These are phyloP conservation scores for Apiospora phragmitis DNA, from an alignment of 2,329 filamentous ascomycete genomes.

Conservation along the genomic window DNA sequence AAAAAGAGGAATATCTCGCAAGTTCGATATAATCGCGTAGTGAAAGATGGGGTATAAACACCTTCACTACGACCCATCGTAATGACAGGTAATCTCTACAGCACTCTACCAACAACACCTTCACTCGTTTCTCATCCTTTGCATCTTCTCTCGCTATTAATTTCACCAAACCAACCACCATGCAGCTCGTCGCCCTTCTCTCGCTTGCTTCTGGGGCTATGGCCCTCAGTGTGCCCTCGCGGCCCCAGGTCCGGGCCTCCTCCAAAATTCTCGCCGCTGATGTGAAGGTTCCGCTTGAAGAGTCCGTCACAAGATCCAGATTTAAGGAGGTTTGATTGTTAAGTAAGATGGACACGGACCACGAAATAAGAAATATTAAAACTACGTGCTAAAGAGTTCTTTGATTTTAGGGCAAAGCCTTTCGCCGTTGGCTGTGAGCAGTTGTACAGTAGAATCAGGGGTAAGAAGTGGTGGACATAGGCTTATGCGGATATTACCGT, in stretches of 20 bases:
- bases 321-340: too few relatives aligned
- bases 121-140: neutral
- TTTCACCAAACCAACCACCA: neutral
- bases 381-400: too few relatives aligned
- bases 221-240: neutral
- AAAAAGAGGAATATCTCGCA: neutral
- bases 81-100: neutral
- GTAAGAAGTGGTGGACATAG: too few relatives aligned
- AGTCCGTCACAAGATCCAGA: too few relatives aligned
- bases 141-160: neutral
- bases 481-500: too few relatives aligned
- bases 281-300: neutral
- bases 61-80: neutral
- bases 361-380: too few relatives aligned
- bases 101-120: neutral
- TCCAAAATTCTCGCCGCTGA: neutral
- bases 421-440: too few relatives aligned
- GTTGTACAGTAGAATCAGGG: too few relatives aligned
- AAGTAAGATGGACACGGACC: too few relatives aligned
- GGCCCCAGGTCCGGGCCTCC: neutral
- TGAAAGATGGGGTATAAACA: neutral
- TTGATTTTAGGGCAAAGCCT: too few relatives aligned
- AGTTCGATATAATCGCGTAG: neutral
- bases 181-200: neutral
- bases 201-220: neutral